Evolutionary conservation across 2,329 filamentous ascomycete genomes (phyloP).

Genomic region (Lithohypha guttulata): DNA sequence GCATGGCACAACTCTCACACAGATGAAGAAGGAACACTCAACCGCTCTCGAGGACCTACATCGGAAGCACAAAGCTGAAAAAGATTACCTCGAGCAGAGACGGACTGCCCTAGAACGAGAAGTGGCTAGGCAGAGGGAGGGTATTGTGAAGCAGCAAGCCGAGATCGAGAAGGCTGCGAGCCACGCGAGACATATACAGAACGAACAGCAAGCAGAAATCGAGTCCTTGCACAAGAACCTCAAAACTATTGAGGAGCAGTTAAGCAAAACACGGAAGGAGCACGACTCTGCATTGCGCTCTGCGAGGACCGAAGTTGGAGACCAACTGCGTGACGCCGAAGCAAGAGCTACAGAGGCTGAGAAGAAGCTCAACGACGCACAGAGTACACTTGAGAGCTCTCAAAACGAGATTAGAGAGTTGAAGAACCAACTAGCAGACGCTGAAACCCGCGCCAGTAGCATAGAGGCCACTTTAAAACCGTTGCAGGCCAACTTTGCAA

Average conservation of each 20-base stretch:
- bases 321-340: conserved; percentile 50
- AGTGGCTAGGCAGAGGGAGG: conserved; percentile 7
- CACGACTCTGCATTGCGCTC: conserved; percentile 4
- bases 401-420: conserved; percentile 14
- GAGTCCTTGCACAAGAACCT: conserved; percentile 8
- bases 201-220: conserved; percentile 16
- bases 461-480: conserved; percentile 18
- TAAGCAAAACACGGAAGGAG: not conserved
- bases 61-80: conserved; percentile 35
- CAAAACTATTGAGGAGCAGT: conserved; percentile 3
- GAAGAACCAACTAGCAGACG: conserved; percentile 16
- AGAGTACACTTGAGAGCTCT: conserved; percentile 24
- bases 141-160: conserved; percentile 18
- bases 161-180: conserved; percentile 13
- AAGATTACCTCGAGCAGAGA: conserved; percentile 38
- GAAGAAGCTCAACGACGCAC: conserved; percentile 36
- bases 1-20: conserved; percentile 18
- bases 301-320: conserved; percentile 19
- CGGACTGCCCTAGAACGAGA: conserved; percentile 28
- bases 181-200: conserved; percentile 10
- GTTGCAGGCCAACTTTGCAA: not conserved
- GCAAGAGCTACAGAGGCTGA: conserved; percentile 49
- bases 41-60: conserved; percentile 33
- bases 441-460: conserved; percentile 30
- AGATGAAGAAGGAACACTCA: conserved; percentile 39